These are phyloP conservation scores for Auriscalpium orientale DNA, from an alignment of 768 basidiomycete genomes.

Conservation along the genomic window DNA sequence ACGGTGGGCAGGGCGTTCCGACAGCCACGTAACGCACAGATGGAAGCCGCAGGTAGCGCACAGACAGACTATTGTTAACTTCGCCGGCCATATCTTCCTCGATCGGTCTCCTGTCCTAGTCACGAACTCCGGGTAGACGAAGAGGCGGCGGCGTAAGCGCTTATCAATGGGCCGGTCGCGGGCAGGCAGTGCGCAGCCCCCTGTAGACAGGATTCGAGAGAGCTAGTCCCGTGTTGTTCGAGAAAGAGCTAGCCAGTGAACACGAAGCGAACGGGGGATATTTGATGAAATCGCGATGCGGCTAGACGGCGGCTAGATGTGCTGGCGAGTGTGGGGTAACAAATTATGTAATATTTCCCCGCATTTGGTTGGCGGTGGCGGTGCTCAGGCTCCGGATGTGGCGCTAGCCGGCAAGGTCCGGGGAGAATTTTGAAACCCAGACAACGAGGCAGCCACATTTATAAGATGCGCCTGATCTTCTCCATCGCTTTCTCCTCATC, in stretches of 20 bases:
- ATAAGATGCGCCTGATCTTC: slow-evolving; percentile 19
- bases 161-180: no score
- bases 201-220: background rate
- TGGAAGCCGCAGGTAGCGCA: no score
- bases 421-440: slow-evolving; percentile 6
- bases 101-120: no score
- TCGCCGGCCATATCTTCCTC: no score
- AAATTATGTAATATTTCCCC: slow-evolving; percentile 16
- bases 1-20: no score
- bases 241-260: no score
- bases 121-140: no score
- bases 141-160: no score
- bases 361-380: background rate
- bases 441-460: slow-evolving; percentile 2
- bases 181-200: no score
- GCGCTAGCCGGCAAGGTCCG: background rate
- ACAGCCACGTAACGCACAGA: no score
- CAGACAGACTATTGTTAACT: no score
- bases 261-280: background rate
- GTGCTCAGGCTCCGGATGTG: background rate
- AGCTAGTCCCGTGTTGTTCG: no score
- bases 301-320: background rate
- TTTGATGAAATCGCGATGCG: background rate
- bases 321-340: slow-evolving; percentile 14
- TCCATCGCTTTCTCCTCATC: slow-evolving; percentile 28